Evolutionary conservation across 2,329 filamentous ascomycete genomes (phyloP), one percentile per base, ranked within the genome.

Genomic region (Aspergillus fischeri): DNA sequence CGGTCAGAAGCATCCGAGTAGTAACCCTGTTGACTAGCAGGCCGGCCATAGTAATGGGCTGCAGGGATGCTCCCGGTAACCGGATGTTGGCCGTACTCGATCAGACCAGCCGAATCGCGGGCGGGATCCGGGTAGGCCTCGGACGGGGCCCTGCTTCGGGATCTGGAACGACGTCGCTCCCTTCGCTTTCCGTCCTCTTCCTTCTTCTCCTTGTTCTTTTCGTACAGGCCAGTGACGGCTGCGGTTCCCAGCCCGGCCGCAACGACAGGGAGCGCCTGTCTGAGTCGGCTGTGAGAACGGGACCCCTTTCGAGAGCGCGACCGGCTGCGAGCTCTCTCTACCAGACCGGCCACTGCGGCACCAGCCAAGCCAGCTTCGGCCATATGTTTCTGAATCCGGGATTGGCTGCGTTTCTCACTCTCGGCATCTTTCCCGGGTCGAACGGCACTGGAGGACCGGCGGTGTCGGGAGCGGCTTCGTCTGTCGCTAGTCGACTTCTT

Each of bases 81-180:
- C 7, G 84, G 85, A 67, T 84, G 81, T 67, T 81, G 79, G 62
- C 85, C 85, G 70, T 88, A 87, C 69, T 86, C 84, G 73, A 87
- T 85, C 71, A 87, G 73, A 58, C 77, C 79, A 66, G 79, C 75
- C 63, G 74, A 77, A 64, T 78, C 76, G 32, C 71, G 67, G 14
- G 69, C 60, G 24, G 71, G 70, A 53, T 78, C 76, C 20, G 73
- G 69, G 56, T 77, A 75, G n/a, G 64, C 63, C 11, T 70, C 64
- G 56, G 76, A 78, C 47, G 72, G 70, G 52, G 72, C 70, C 50
- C 73, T 66, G 60, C 74, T 76, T 61, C 75, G 76, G 60, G 79
- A 81, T 64, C 79, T 73, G 24, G 80, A 81, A 63, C 79, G 76
- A 17, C 69, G 71, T 44, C 69, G 69, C 28, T 63, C 71, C 61